A percentile compares a stretch with the other conserved stretches of the same genome.
These are phyloP conservation scores for Zychaea mexicana DNA, from an alignment of 371 early-diverging fungal species.

Conservation along the genomic window DNA sequence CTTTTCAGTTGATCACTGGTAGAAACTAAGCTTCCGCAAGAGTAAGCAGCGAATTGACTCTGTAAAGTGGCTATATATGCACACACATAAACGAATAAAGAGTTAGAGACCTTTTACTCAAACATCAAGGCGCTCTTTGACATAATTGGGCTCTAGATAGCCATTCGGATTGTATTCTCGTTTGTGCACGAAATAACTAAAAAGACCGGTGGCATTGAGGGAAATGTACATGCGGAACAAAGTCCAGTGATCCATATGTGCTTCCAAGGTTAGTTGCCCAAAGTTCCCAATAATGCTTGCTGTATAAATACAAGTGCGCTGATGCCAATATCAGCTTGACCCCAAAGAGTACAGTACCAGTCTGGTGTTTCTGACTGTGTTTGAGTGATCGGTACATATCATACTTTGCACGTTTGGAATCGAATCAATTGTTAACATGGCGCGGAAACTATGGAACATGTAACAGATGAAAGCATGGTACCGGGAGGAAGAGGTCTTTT, in stretches of 20 bases:
- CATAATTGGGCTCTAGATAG: conserved; percentile 81
- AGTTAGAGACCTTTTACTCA: conserved; percentile 49
- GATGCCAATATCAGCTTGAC: no score
- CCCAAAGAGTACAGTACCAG: no score
- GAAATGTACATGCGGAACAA: conserved; percentile 75
- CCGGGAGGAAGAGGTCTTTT: no score
- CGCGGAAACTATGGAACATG: no score
- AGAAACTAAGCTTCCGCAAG: conserved; percentile 26
- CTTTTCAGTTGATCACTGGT: conserved; percentile 48
- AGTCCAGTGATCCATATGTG: conserved; percentile 70
- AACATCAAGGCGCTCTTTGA: conserved; percentile 67
- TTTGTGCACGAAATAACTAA: conserved; percentile 70
- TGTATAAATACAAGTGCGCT: no score
- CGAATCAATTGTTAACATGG: no score
- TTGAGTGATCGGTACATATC: no score
- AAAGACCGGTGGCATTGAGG: conserved; percentile 70
- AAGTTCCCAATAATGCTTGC: conserved; percentile 52
- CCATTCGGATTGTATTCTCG: conserved; percentile 93
- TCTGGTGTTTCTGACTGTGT: no score
- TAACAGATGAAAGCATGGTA: no score
- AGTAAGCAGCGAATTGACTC: background rate
- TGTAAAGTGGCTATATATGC: background rate
- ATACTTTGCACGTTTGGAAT: no score
- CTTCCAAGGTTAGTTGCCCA: conserved; percentile 56
- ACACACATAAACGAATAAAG: background rate